A percentile compares a stretch with the other conserved stretches of the same genome.
phyloP scores from a whole-genome alignment of 2,329 filamentous ascomycete genomes.

The Ustulina deusta region DNA sequence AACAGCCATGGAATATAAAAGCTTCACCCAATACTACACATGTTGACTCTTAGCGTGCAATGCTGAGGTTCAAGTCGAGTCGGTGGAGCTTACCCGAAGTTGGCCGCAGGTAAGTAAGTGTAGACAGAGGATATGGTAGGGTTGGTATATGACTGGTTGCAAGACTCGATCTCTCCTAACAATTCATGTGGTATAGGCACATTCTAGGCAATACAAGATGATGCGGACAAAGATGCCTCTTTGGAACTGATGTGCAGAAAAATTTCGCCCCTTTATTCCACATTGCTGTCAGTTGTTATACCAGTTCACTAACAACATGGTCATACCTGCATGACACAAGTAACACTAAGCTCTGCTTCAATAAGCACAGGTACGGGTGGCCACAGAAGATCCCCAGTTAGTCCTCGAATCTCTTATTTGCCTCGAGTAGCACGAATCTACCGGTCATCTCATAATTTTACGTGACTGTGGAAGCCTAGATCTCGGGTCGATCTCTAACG shows the following conservation, averaged over 20 bases:
- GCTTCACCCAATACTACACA: no score
- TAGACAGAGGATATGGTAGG: no score
- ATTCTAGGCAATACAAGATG: background rate
- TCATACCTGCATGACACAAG: background rate
- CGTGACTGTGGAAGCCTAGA: background rate
- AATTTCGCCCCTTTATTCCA: background rate
- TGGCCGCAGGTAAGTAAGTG: no score
- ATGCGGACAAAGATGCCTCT: background rate
- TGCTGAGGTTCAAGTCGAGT: no score
- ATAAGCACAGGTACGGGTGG: background rate
- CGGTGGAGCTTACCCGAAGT: no score
- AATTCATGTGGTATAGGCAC: background rate
- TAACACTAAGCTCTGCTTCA: background rate
- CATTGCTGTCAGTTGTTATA: background rate
- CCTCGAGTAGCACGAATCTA: constrained; percentile 11
- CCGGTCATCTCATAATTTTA: background rate
- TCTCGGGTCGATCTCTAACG: background rate
- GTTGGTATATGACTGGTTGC: no score
- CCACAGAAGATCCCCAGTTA: background rate
- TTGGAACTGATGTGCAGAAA: background rate
- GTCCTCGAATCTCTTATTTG: constrained; percentile 4
- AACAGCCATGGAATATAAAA: no score
- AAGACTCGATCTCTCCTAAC: background rate
- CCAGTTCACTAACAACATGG: background rate
- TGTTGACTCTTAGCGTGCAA: no score